phyloP scores from a whole-genome alignment of 257 asterid species.

The Solanum sitiens region DNA sequence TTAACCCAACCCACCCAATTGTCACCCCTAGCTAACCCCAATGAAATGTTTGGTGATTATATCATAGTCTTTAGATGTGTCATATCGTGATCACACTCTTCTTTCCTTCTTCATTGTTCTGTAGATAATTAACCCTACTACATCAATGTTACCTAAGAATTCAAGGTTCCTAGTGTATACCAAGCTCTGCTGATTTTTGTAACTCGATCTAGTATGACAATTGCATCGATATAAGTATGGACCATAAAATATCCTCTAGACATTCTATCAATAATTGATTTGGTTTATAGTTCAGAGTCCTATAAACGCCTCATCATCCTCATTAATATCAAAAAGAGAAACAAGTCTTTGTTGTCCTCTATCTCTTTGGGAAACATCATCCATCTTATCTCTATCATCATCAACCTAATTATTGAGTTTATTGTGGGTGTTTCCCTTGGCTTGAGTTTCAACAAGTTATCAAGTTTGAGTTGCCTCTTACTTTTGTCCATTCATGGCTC shows the following conservation, averaged over 20 bases:
- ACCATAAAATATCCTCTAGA: background rate
- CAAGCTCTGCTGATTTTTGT: background rate
- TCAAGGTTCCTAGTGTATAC: background rate
- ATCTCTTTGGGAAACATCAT: background rate
- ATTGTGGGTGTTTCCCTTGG: background rate
- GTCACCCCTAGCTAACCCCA: background rate
- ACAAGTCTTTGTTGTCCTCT: background rate
- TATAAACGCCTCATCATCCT: background rate
- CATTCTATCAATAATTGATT: background rate
- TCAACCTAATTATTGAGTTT: background rate
- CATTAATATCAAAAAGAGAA: background rate
- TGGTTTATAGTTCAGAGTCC: background rate
- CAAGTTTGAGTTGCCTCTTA: background rate
- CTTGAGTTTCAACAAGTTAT: background rate
- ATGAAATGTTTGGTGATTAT: background rate
- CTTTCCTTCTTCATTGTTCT: background rate
- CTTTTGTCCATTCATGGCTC: background rate
- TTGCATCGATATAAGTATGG: background rate
- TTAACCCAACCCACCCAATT: background rate
- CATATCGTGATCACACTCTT: background rate
- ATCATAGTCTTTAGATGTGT: background rate
- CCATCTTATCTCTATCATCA: background rate
- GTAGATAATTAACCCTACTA: background rate
- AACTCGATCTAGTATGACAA: background rate
- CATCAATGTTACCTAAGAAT: background rate